These are phyloP conservation scores for Cryphonectria nitschkei DNA, from an alignment of 2,329 filamentous ascomycete species.

Conservation along the genomic window DNA sequence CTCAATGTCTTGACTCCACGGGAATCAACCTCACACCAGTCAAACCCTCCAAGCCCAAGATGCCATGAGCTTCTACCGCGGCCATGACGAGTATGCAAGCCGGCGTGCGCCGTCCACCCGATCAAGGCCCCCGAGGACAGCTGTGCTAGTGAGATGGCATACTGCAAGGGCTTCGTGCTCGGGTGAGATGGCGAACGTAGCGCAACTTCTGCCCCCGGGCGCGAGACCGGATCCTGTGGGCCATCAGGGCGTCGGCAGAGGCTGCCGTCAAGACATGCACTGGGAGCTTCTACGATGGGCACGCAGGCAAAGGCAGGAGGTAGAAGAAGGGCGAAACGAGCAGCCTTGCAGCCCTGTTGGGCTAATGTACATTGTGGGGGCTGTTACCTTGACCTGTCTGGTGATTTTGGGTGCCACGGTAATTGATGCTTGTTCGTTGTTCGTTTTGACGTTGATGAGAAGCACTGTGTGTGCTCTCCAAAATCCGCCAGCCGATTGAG, in stretches of 20 bases:
- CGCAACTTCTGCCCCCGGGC: slow-evolving; percentile 68
- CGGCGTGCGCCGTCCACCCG: no score
- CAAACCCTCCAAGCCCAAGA: slow-evolving; percentile 34
- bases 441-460: neutral
- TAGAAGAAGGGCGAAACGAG: no score
- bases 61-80: slow-evolving; percentile 38
- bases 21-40: no score
- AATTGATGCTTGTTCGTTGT: neutral
- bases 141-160: slow-evolving; percentile 73
- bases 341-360: neutral
- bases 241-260: slow-evolving; percentile 59
- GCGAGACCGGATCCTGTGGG: slow-evolving; percentile 56
- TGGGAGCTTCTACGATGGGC: slow-evolving; percentile 44
- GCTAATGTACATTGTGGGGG: neutral
- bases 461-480: neutral
- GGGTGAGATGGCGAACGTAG: slow-evolving; percentile 65
- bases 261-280: slow-evolving; percentile 67
- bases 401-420: neutral
- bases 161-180: slow-evolving; percentile 72
- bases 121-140: slow-evolving; percentile 38
- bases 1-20: no score
- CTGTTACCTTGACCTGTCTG: neutral
- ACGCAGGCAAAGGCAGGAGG: neutral
- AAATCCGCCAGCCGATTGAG: neutral
- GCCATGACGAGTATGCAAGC: slow-evolving; percentile 33